A percentile compares a stretch with the other conserved stretches of the same genome.
These are phyloP conservation scores for Penicillium roqueforti DNA, from an alignment of 495 filamentous ascomycete species.

Conservation along the genomic window DNA sequence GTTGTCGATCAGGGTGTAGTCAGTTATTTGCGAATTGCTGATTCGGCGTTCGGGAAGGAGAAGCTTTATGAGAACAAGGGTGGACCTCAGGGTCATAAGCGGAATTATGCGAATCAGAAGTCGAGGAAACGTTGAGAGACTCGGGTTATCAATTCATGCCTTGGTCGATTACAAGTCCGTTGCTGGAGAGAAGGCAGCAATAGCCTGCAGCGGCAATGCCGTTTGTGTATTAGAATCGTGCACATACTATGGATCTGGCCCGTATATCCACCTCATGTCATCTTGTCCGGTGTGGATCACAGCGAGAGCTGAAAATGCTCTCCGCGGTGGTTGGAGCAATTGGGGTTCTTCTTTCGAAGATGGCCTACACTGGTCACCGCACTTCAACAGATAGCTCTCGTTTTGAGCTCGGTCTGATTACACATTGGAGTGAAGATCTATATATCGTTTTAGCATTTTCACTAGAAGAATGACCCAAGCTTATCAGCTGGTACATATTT, in stretches of 20 bases:
- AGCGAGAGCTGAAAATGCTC: background rate
- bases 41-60: constrained; percentile 77
- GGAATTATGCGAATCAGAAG: constrained; percentile 23
- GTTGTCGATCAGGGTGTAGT: constrained; percentile 87
- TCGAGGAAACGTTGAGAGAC: constrained; percentile 33
- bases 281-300: background rate
- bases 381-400: background rate
- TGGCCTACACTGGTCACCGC: background rate
- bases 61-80: constrained; percentile 52
- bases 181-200: background rate
- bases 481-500: background rate
- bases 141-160: background rate
- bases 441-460: background rate
- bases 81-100: constrained; percentile 29
- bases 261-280: background rate
- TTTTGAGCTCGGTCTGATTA: background rate
- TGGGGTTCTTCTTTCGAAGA: background rate
- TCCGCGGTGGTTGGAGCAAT: background rate
- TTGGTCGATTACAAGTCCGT: background rate
- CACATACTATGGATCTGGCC: background rate
- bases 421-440: background rate
- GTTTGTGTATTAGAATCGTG: background rate
- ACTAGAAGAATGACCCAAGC: background rate
- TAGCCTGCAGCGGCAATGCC: background rate
- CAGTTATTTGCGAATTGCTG: constrained; percentile 76